A percentile compares a stretch with the other conserved stretches of the same genome.
Evolutionary conservation across 345 rosid genomes (phyloP).

Genomic region (Toxicodendron radicans): DNA sequence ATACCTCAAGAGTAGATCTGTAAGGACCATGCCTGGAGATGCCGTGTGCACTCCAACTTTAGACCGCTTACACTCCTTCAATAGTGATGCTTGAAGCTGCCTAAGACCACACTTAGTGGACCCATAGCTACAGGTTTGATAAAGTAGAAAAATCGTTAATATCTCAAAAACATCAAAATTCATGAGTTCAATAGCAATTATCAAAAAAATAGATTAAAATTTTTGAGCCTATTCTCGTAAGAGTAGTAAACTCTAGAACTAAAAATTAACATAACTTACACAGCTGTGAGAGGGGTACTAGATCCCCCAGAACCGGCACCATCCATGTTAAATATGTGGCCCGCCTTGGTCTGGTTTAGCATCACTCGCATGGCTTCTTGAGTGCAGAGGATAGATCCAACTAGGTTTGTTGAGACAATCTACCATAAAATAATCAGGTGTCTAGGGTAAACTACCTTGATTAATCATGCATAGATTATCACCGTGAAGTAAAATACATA

Average conservation of each 20-base stretch:
- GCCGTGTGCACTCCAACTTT: slow-evolving; percentile 92
- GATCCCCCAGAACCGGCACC: slow-evolving; percentile 99
- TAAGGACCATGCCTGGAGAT: slow-evolving; percentile 98
- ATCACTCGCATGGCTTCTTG: slow-evolving; percentile 84
- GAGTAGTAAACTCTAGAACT: background rate
- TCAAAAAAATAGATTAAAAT: background rate
- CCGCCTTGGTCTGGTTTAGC: slow-evolving; percentile 67
- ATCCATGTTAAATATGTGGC: slow-evolving; percentile 96
- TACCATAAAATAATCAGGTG: slow-evolving; percentile 25
- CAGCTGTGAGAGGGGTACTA: slow-evolving; percentile 96
- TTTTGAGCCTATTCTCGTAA: background rate
- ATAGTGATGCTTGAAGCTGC: slow-evolving; percentile 83
- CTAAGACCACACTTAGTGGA: slow-evolving; percentile 96
- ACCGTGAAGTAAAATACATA: background rate
- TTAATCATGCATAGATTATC: background rate
- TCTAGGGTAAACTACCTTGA: slow-evolving; percentile 5
- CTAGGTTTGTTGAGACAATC: slow-evolving; percentile 95
- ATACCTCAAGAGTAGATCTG: slow-evolving; percentile 88
- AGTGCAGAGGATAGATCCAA: slow-evolving; percentile 92
- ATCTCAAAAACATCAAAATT: slow-evolving; percentile 1
- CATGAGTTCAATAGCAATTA: background rate
- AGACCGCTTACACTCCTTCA: slow-evolving; percentile 78
- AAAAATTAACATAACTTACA: slow-evolving; percentile 47
- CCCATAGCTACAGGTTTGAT: slow-evolving; percentile 62
- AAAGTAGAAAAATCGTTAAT: background rate